Evolutionary conservation across 2,329 filamentous ascomycete genomes (phyloP).

Genomic region (Ascocoryne sarcoides): DNA sequence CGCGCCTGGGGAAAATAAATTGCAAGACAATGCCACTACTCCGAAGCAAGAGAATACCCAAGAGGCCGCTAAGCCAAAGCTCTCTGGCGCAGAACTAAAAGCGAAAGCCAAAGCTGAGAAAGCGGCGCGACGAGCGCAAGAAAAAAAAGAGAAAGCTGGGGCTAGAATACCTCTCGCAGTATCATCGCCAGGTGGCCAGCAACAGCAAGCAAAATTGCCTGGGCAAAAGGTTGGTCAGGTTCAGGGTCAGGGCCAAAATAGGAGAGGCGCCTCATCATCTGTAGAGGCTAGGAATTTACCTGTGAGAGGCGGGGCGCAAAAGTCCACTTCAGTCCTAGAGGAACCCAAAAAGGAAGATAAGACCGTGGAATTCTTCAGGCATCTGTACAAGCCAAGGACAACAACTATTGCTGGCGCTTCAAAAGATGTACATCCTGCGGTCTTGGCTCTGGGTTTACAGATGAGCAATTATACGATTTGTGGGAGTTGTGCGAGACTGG

Average conservation of each 20-base stretch:
- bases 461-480: slow-evolving; percentile 74
- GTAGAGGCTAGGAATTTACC: slow-evolving; percentile 21
- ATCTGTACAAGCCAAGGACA: slow-evolving; percentile 67
- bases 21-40: neutral
- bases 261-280: slow-evolving; percentile 25
- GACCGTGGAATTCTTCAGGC: slow-evolving; percentile 69
- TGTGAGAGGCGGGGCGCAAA: slow-evolving; percentile 20
- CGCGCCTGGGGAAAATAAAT: neutral
- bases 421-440: slow-evolving; percentile 74
- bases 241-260: slow-evolving; percentile 32
- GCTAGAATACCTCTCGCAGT: slow-evolving; percentile 20
- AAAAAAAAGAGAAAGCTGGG: slow-evolving; percentile 43
- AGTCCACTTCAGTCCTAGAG: slow-evolving; percentile 29
- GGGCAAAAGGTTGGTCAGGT: too few relatives aligned
- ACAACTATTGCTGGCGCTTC: slow-evolving; percentile 50
- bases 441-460: slow-evolving; percentile 79
- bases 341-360: slow-evolving; percentile 54
- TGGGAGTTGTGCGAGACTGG: slow-evolving; percentile 80
- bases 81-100: slow-evolving; percentile 46
- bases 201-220: slow-evolving; percentile 16
- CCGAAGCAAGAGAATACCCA: neutral
- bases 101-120: slow-evolving; percentile 88
- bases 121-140: slow-evolving; percentile 69
- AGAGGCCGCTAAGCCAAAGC: neutral
- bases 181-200: slow-evolving; percentile 4